phyloP scores from a whole-genome alignment of 148 eudicot species.

The Salicornia ramosissima region DNA sequence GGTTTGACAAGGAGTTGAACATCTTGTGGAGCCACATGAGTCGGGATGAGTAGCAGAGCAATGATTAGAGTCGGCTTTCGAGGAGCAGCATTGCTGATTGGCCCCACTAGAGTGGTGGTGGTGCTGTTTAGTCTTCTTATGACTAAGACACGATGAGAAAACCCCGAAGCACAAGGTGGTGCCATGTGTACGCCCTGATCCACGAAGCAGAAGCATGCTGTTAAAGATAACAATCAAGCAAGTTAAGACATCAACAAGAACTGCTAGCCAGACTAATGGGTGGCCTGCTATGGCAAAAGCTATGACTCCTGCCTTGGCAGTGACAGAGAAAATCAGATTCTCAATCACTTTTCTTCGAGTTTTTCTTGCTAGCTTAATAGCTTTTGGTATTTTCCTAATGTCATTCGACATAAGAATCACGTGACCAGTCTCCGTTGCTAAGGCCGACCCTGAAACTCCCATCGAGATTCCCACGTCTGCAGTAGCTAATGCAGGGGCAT shows the following conservation, averaged over 20 bases:
- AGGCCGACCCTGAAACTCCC: slow-evolving; percentile 94
- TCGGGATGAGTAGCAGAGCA: slow-evolving; percentile 7
- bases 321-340: slow-evolving; percentile 55
- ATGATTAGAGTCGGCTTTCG: not conserved
- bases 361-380: slow-evolving; percentile 47
- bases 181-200: slow-evolving; percentile 21
- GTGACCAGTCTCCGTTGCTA: slow-evolving; percentile 83
- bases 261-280: slow-evolving; percentile 93
- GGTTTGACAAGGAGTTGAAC: slow-evolving; percentile 5
- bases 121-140: slow-evolving; percentile 27
- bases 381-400: slow-evolving; percentile 61
- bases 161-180: slow-evolving; percentile 18
- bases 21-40: not conserved
- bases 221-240: slow-evolving; percentile 74
- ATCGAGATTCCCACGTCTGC: slow-evolving; percentile 92
- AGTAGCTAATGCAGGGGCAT: slow-evolving; percentile 89
- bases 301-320: slow-evolving; percentile 54
- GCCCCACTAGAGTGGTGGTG: no score
- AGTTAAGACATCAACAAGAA: slow-evolving; percentile 70
- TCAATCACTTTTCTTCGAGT: slow-evolving; percentile 56
- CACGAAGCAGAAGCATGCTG: slow-evolving; percentile 74
- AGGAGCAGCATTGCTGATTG: slow-evolving; percentile 24
- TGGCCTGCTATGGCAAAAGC: slow-evolving; percentile 67
- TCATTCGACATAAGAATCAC: slow-evolving; percentile 87
- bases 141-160: slow-evolving; percentile 25